A percentile compares a stretch with the other conserved stretches of the same genome.
phyloP scores from a whole-genome alignment of 2,329 filamentous ascomycete genomes.

The Beauveria sp. region DNA sequence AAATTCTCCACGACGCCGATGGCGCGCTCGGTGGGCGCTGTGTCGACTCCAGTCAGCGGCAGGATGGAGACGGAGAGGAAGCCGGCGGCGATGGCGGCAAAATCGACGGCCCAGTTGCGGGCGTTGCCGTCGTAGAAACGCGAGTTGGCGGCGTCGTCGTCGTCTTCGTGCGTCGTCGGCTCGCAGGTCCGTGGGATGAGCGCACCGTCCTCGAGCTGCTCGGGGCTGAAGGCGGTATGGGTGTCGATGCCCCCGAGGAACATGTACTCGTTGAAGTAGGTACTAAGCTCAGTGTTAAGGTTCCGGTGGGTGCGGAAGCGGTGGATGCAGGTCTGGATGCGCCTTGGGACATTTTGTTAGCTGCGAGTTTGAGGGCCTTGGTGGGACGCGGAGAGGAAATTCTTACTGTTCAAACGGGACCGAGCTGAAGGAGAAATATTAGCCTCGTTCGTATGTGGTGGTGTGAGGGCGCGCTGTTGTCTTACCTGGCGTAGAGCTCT shows the following conservation, averaged over 20 bases:
- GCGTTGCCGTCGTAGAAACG: conserved; percentile 43
- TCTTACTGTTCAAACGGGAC: neutral
- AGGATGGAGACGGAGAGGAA: conserved; percentile 62
- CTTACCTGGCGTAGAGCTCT: conserved; percentile 60
- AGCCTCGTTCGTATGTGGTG: neutral
- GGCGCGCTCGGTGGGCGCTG: conserved; percentile 44
- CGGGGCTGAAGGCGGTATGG: conserved; percentile 49
- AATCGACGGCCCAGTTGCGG: conserved; percentile 71
- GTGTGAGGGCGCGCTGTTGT: conserved; percentile 6
- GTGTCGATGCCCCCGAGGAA: conserved; percentile 73
- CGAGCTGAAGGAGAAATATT: neutral
- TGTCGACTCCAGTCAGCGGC: conserved; percentile 47
- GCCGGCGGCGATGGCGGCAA: conserved; percentile 65
- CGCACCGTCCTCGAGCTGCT: conserved; percentile 46
- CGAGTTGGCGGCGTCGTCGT: conserved; percentile 31
- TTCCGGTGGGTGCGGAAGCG: conserved; percentile 73
- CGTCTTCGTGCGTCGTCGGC: neutral
- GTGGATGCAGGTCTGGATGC: conserved; percentile 78
- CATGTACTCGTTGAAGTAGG: conserved; percentile 73
- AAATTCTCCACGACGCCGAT: conserved; percentile 74
- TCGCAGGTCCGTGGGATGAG: conserved; percentile 35
- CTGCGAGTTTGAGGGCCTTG: neutral
- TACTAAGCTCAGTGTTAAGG: conserved; percentile 52
- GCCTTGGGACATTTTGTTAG: conserved; percentile 34
- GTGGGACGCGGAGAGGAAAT: neutral